These are phyloP conservation scores for Plantago ovata DNA, from an alignment of 257 asterid species.

Conservation along the genomic window DNA sequence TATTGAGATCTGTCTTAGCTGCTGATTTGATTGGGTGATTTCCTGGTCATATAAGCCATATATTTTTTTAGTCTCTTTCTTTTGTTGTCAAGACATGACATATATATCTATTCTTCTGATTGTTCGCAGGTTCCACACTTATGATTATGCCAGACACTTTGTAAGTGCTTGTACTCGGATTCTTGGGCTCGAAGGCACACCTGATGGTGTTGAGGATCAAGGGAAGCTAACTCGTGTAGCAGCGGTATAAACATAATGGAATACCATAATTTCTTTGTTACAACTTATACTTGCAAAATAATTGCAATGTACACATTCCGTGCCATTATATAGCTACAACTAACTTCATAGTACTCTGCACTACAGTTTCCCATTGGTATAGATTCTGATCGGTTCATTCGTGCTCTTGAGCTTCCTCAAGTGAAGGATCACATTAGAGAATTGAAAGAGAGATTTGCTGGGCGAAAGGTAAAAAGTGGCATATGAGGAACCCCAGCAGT, in stretches of 20 bases:
- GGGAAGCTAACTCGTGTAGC: conserved; percentile 88
- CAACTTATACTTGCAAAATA: conserved; percentile 18
- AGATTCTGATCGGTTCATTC: conserved; percentile 83
- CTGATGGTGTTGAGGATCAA: conserved; percentile 95
- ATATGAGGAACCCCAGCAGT: not conserved
- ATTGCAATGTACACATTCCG: conserved; percentile 3
- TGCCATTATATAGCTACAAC: conserved; percentile 4
- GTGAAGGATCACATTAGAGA: conserved; percentile 71
- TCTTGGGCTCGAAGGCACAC: conserved; percentile 95
- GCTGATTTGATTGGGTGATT: conserved; percentile 90
- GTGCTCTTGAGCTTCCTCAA: conserved; percentile 74
- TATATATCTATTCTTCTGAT: conserved; percentile 1
- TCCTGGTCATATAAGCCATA: conserved; percentile 9
- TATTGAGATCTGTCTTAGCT: conserved; percentile 76
- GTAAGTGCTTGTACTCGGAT: conserved; percentile 94
- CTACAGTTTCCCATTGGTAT: conserved; percentile 94
- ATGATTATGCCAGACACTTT: conserved; percentile 87
- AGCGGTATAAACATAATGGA: conserved; percentile 52
- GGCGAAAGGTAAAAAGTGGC: conserved; percentile 55
- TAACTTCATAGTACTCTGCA: conserved; percentile 28
- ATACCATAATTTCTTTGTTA: conserved; percentile 15
- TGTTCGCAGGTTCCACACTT: conserved; percentile 73
- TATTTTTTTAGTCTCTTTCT: not conserved
- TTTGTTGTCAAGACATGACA: not conserved
- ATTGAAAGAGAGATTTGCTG: conserved; percentile 80